Conservation (phyloP, 2,329 filamentous ascomycete species). For the Microdochium trichocladiopsis region DNA sequence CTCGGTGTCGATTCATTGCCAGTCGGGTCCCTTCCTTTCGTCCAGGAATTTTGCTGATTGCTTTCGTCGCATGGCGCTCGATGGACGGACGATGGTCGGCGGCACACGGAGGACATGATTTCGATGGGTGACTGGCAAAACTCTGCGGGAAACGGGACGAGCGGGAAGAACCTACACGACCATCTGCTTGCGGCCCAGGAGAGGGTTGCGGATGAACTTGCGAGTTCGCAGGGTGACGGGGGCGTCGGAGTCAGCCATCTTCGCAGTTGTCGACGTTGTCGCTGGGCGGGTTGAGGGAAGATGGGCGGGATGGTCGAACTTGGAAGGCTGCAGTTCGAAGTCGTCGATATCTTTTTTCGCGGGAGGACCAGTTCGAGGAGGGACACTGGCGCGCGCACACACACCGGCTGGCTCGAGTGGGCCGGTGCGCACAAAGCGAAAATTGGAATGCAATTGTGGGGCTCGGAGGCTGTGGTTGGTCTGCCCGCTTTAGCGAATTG, state of each 20-base stretch:
- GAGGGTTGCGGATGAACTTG: constrained; percentile 99
- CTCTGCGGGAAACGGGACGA: constrained; percentile 4
- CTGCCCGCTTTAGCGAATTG: neutral
- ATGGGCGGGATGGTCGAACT: constrained; percentile 1
- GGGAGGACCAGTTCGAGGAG: neutral
- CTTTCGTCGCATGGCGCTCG: too few species aligned
- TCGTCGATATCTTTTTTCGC: constrained; percentile 1
- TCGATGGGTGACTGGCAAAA: too few species aligned
- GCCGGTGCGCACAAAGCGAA: neutral
- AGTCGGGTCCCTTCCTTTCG: too few species aligned
- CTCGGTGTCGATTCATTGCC: too few species aligned
- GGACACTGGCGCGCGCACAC: neutral
- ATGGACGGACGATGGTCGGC: neutral
- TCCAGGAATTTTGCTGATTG: too few species aligned
- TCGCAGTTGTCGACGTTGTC: constrained; percentile 37
- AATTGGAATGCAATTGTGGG: neutral
- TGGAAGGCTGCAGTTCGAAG: neutral
- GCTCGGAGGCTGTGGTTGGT: neutral
- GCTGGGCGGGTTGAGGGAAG: constrained; percentile 3
- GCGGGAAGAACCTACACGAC: constrained; percentile 72
- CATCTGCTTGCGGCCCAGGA: constrained; percentile 99
- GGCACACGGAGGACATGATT: neutral
- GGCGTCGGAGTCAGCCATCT: constrained; percentile 79
- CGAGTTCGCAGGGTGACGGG: constrained; percentile 88
- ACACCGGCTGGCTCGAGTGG: neutral